These are phyloP conservation scores for Ramichloridium luteum DNA, from an alignment of 2,329 filamentous ascomycete genomes.

Conservation along the genomic window DNA sequence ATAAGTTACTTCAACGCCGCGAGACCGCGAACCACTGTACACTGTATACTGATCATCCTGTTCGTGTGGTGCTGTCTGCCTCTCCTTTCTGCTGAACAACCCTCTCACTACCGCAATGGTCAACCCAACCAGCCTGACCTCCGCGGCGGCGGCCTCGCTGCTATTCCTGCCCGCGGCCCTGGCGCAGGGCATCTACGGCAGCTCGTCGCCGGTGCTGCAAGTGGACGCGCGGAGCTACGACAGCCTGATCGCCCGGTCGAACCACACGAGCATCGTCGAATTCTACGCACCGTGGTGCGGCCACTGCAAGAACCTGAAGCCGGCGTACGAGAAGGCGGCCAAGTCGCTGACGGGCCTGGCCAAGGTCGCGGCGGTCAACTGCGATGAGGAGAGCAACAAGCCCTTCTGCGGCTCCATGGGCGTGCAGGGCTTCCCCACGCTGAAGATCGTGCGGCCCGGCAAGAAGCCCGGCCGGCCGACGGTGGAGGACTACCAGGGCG, in stretches of 20 bases:
- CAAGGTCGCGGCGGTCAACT: slow-evolving; percentile 89
- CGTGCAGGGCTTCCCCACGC: slow-evolving; percentile 84
- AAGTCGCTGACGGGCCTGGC: slow-evolving; percentile 80
- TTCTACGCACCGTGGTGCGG: slow-evolving; percentile 98
- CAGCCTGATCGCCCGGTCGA: slow-evolving; percentile 71
- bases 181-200: slow-evolving; percentile 66
- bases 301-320: slow-evolving; percentile 91
- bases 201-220: slow-evolving; percentile 77
- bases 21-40: no score
- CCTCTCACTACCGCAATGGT: slow-evolving; percentile 13
- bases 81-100: no score
- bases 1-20: no score
- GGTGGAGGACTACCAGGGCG: slow-evolving; percentile 83
- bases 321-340: slow-evolving; percentile 88
- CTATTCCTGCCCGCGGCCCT: slow-evolving; percentile 53
- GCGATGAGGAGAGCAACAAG: slow-evolving; percentile 90
- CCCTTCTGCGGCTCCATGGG: slow-evolving; percentile 72
- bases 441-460: slow-evolving; percentile 82
- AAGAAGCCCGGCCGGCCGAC: slow-evolving; percentile 68
- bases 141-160: slow-evolving; percentile 48
- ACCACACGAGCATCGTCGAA: slow-evolving; percentile 51
- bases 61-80: no score
- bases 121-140: slow-evolving; percentile 15
- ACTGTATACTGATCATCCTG: no score
- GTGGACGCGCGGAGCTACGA: slow-evolving; percentile 70